A percentile compares a stretch with the other conserved stretches of the same genome.
Evolutionary conservation across 495 filamentous ascomycete genomes (phyloP).

Genomic region (Hyphodiscus hymeniophilus): DNA sequence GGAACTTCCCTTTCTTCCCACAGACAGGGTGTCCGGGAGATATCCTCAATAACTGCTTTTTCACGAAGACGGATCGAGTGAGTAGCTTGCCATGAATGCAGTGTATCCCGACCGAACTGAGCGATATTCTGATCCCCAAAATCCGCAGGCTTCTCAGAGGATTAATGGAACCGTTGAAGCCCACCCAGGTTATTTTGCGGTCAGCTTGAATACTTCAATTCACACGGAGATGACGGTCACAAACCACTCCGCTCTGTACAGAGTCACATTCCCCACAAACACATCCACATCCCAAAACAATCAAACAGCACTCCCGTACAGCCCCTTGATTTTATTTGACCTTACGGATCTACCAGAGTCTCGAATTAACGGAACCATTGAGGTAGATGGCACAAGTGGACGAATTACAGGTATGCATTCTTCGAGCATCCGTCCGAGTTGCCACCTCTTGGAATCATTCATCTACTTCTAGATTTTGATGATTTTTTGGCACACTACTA

Average conservation of each 20-base stretch:
- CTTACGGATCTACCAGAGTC: conserved; percentile 58
- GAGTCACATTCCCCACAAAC: conserved; percentile 51
- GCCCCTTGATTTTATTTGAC: conserved; percentile 58
- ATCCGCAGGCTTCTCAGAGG: conserved; percentile 8
- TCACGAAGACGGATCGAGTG: conserved; percentile 35
- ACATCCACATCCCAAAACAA: not conserved
- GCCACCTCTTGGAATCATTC: too few species aligned
- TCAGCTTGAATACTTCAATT: conserved; percentile 52
- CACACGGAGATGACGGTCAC: conserved; percentile 61
- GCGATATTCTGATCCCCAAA: too few species aligned
- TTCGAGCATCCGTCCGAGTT: too few species aligned
- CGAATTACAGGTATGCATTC: too few species aligned
- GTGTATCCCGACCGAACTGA: too few species aligned
- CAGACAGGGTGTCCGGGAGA: conserved; percentile 57
- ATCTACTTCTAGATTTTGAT: too few species aligned
- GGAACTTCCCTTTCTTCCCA: conserved; percentile 70
- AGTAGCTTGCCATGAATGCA: too few species aligned
- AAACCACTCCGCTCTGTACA: conserved; percentile 59
- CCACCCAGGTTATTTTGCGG: conserved; percentile 57
- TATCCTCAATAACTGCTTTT: conserved; percentile 55
- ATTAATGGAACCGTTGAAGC: conserved; percentile 45
- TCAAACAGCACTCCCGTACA: conserved; percentile 23
- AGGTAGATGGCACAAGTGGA: conserved; percentile 43
- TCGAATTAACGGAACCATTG: conserved; percentile 51
- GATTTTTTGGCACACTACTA: too few species aligned